Percentiles rank a stretch among this genome's conserved stretches.
Conservation (phyloP, 2,329 filamentous ascomycete species). For the Talaromyces sp. region DNA sequence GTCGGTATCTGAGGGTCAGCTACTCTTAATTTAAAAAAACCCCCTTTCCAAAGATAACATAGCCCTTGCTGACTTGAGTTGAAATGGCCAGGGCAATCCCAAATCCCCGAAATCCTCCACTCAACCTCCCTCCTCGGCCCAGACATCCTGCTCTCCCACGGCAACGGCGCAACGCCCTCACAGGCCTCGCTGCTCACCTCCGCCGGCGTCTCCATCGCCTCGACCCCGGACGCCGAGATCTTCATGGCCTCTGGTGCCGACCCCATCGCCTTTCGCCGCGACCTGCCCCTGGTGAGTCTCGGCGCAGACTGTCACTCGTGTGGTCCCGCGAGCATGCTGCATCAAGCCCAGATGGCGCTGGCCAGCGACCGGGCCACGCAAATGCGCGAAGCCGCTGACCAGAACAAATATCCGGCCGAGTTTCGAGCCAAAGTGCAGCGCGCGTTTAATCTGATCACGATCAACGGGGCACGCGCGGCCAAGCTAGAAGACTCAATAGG, state of each 20-base stretch:
- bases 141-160: conserved; percentile 3
- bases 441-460: conserved; percentile 19
- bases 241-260: conserved; percentile 2
- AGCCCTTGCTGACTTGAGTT: too few relatives aligned
- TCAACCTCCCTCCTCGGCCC: neutral
- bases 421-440: neutral
- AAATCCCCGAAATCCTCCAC: neutral
- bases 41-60: too few relatives aligned
- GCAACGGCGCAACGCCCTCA: neutral
- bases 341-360: neutral
- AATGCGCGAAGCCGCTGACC: neutral
- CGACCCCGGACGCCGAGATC: conserved; percentile 4
- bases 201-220: neutral
- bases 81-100: neutral
- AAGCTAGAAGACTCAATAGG: conserved; percentile 21
- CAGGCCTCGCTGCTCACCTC: neutral
- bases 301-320: conserved; percentile 5
- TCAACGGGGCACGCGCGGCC: conserved; percentile 24
- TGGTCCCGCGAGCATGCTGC: neutral
- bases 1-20: neutral
- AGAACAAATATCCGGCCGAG: neutral
- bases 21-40: too few relatives aligned
- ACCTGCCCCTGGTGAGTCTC: neutral
- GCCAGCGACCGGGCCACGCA: neutral
- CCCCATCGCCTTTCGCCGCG: neutral